phyloP scores from a whole-genome alignment of 192 early-diverging fungal genomes.

The Haplosporangium gracile region DNA sequence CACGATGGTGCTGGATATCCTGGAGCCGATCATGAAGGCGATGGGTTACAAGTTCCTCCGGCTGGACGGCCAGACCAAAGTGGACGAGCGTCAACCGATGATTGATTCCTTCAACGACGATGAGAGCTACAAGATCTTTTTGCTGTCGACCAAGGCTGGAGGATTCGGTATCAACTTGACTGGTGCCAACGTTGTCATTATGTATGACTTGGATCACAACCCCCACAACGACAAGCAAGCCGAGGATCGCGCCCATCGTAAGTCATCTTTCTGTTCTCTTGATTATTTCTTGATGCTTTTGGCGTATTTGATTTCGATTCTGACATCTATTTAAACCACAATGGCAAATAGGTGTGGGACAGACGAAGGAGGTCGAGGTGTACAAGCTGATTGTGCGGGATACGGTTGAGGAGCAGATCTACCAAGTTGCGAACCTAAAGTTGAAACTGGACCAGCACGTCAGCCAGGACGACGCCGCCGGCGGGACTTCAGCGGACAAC shows the following conservation, averaged over 20 bases:
- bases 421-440: conserved; percentile 69
- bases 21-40: conserved; percentile 75
- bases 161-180: conserved; percentile 89
- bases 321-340: background rate
- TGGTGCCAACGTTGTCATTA: conserved; percentile 81
- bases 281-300: background rate
- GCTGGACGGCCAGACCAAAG: conserved; percentile 78
- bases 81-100: conserved; percentile 75
- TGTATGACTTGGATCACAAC: conserved; percentile 87
- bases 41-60: conserved; percentile 64
- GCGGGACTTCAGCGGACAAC: background rate
- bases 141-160: conserved; percentile 84
- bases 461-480: conserved; percentile 30
- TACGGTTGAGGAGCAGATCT: conserved; percentile 81
- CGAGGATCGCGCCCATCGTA: conserved; percentile 88
- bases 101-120: conserved; percentile 86
- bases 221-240: conserved; percentile 90
- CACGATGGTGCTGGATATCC: conserved; percentile 82
- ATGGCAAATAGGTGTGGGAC: conserved; percentile 75
- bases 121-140: conserved; percentile 69
- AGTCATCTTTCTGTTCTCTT: conserved; percentile 18
- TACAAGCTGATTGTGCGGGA: conserved; percentile 74
- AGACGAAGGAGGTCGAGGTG: conserved; percentile 83
- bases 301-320: no score
- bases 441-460: conserved; percentile 69